A percentile compares a stretch with the other conserved stretches of the same genome.
These are phyloP conservation scores for Cryptococcus floricola DNA, from an alignment of 1,284 basidiomycete species.

Conservation along the genomic window DNA sequence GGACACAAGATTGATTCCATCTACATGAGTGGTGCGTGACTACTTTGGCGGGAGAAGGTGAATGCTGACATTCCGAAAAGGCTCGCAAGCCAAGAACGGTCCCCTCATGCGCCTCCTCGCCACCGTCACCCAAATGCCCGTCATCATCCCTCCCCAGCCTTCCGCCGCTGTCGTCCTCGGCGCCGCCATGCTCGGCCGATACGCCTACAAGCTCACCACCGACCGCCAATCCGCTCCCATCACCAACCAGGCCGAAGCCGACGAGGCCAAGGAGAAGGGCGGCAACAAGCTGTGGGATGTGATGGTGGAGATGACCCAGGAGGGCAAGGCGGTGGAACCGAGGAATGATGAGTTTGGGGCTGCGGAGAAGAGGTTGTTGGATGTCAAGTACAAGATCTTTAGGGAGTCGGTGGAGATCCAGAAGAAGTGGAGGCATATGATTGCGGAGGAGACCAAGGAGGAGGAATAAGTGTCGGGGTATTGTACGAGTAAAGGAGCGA, in stretches of 20 bases:
- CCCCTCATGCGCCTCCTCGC: constrained; percentile 84
- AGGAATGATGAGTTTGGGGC: constrained; percentile 52
- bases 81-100: constrained; percentile 82
- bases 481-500: no score
- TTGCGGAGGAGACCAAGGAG: constrained; percentile 29
- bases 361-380: constrained; percentile 65
- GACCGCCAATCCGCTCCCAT: constrained; percentile 39
- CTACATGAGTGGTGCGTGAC: constrained; percentile 64
- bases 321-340: constrained; percentile 72
- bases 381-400: constrained; percentile 94
- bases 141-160: constrained; percentile 74
- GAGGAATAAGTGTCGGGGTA: not conserved
- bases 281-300: constrained; percentile 79
- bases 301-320: constrained; percentile 94
- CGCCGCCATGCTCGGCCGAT: constrained; percentile 86
- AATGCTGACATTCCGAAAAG: constrained; percentile 35
- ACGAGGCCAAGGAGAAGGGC: constrained; percentile 55
- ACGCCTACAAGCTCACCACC: constrained; percentile 65
- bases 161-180: constrained; percentile 85
- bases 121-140: constrained; percentile 74
- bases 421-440: constrained; percentile 53
- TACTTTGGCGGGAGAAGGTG: not conserved
- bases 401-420: constrained; percentile 82
- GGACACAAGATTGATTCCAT: constrained; percentile 82
- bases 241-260: constrained; percentile 49